Conservation (phyloP, 2,329 filamentous ascomycete genomes). For the Ceratocystis eucalypticola region DNA sequence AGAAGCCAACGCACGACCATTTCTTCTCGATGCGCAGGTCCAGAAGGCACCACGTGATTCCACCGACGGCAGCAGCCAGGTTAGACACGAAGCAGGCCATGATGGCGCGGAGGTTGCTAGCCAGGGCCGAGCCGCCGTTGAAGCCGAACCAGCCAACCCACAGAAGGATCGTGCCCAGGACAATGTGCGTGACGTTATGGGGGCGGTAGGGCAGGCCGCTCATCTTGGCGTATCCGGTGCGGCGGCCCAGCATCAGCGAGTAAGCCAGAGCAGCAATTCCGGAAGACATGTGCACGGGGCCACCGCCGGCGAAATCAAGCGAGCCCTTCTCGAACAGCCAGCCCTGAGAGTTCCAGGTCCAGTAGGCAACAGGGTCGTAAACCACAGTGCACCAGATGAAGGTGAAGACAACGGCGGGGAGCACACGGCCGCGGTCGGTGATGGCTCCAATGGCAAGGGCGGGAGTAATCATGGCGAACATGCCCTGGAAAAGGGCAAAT, state of each 20-base stretch:
- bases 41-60: slow-evolving; percentile 70
- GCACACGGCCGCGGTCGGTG: slow-evolving; percentile 47
- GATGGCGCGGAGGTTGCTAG: slow-evolving; percentile 71
- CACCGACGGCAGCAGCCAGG: slow-evolving; percentile 67
- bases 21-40: slow-evolving; percentile 87
- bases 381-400: slow-evolving; percentile 60
- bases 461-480: slow-evolving; percentile 73
- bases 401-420: slow-evolving; percentile 51
- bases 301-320: slow-evolving; percentile 62
- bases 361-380: slow-evolving; percentile 62
- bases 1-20: slow-evolving; percentile 90
- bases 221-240: slow-evolving; percentile 46
- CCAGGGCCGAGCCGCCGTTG: slow-evolving; percentile 73
- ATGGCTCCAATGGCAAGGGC: slow-evolving; percentile 47
- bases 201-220: slow-evolving; percentile 53
- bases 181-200: slow-evolving; percentile 61
- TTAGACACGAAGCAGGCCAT: slow-evolving; percentile 87
- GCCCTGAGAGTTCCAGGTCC: slow-evolving; percentile 63
- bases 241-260: slow-evolving; percentile 59
- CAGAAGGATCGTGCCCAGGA: slow-evolving; percentile 59
- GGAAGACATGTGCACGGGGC: slow-evolving; percentile 61
- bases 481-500: slow-evolving; percentile 76
- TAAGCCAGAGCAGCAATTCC: slow-evolving; percentile 60
- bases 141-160: slow-evolving; percentile 98
- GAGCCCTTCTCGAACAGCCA: slow-evolving; percentile 57